A percentile compares a stretch with the other conserved stretches of the same genome.
Conservation (phyloP, 2,329 filamentous ascomycete species). For the Dactylellina sp. region DNA sequence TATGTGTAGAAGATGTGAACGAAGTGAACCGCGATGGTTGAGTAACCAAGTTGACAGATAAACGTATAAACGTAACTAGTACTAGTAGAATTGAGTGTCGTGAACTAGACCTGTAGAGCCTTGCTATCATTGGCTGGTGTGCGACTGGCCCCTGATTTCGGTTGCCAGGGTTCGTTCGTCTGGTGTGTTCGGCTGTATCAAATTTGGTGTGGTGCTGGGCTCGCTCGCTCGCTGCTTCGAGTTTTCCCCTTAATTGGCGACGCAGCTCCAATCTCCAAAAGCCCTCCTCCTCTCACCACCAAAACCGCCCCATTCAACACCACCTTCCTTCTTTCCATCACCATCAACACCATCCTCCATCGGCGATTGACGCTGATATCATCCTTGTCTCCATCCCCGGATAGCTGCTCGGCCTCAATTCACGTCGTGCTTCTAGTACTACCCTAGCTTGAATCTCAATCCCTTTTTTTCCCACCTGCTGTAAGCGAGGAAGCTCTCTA, state of each 20-base stretch:
- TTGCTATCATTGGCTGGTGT: constrained; percentile 43
- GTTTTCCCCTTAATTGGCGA: constrained; percentile 56
- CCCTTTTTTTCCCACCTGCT: constrained; percentile 39
- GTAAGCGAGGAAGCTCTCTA: constrained; percentile 40
- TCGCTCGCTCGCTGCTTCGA: constrained; percentile 23
- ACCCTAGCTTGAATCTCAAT: constrained; percentile 22
- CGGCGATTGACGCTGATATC: constrained; percentile 34
- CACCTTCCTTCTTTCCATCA: constrained; percentile 56
- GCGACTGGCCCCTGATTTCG: constrained; percentile 50
- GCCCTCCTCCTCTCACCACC: constrained; percentile 38
- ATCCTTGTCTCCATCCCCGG: constrained; percentile 21
- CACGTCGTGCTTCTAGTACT: constrained; percentile 56
- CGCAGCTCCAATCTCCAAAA: constrained; percentile 57
- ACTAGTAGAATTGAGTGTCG: neutral
- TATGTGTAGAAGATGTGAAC: neutral
- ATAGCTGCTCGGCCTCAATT: constrained; percentile 32
- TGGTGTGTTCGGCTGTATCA: constrained; percentile 37
- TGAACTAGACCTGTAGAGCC: neutral
- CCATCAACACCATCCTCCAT: constrained; percentile 44
- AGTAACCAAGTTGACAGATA: constrained; percentile 1
- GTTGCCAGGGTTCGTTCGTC: constrained; percentile 43
- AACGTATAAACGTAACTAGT: too few relatives aligned
- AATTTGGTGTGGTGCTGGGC: constrained; percentile 41
- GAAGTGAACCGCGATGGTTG: neutral
- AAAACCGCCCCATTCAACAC: constrained; percentile 43